These are phyloP conservation scores for Neoascochyta sp. DNA, from an alignment of 2,329 filamentous ascomycete genomes.

Conservation along the genomic window DNA sequence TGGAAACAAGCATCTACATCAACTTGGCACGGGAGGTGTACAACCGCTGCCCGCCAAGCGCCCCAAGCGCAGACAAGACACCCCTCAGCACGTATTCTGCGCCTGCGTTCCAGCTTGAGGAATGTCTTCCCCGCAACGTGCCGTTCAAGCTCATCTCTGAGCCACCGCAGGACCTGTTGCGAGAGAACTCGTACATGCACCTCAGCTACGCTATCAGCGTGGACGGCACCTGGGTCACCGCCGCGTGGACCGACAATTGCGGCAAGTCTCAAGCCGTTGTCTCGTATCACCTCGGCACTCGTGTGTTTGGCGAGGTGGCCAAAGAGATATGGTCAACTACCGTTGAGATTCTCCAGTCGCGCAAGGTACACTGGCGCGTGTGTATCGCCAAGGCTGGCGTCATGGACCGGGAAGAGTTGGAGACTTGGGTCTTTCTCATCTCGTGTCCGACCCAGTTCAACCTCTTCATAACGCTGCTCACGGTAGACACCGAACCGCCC, in stretches of 20 bases:
- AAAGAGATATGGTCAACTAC: constrained; percentile 77
- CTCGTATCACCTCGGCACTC: constrained; percentile 66
- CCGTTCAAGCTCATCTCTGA: constrained; percentile 68
- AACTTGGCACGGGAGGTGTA: constrained; percentile 71
- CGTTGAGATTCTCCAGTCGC: constrained; percentile 64
- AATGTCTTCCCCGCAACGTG: constrained; percentile 64
- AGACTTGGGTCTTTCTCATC: constrained; percentile 40
- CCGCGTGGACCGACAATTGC: constrained; percentile 75
- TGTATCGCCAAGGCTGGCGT: constrained; percentile 68
- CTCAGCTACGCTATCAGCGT: constrained; percentile 73
- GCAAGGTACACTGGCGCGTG: constrained; percentile 72
- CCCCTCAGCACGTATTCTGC: constrained; percentile 56
- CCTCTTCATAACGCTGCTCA: constrained; percentile 52
- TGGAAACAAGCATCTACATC: constrained; percentile 57
- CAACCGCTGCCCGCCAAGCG: constrained; percentile 62
- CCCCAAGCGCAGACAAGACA: constrained; percentile 30
- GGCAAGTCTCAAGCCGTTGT: constrained; percentile 70
- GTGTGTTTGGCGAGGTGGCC: constrained; percentile 62
- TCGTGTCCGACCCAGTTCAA: constrained; percentile 36
- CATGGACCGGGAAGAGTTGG: constrained; percentile 64
- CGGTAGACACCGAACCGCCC: constrained; percentile 62
- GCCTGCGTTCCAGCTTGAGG: constrained; percentile 70
- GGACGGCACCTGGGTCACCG: constrained; percentile 74
- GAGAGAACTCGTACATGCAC: constrained; percentile 77
- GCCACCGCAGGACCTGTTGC: constrained; percentile 68